Base-by-base conservation (phyloP, 2,329 filamentous ascomycete genomes). In the Curvularia sp. region DNA sequence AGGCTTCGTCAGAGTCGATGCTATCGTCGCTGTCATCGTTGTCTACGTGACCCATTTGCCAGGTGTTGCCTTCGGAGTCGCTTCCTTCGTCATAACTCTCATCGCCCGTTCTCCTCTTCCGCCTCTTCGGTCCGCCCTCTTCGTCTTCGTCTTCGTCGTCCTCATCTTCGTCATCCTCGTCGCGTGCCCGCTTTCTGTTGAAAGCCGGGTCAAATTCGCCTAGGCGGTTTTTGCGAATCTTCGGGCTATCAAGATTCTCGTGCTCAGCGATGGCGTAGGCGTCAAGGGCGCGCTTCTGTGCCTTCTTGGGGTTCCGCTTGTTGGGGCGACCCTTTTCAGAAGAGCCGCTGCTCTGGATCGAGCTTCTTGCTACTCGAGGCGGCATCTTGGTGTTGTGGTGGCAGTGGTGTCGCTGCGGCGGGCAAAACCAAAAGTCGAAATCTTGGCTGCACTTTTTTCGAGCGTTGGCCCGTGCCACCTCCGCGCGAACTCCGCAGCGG, bases 41-140 rank as follows among this genome's bases (percentile, higher is more conserved):
- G 49, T 84, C 85, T 22, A 89, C 86, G 48, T 87, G 81, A 26
- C 93, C 93, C 50, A 96, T 82, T 49, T 85, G 88, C 92, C 92
- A 97, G 71, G 91, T 88, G 69, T 96, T 91, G 22, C 92, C 93
- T 60, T 93, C 91, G 60, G 89, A 92, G 72, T 97, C 93, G 66
- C 89, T 93, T 9, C 91, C 91, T 63, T 89, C 87, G 57, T 89
- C 87, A n/a, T 66, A 67, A 55, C 93, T 90, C 15, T 84, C 83
- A 28, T 81, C 75, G 38, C 59, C 69, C 24, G 63, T 64, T 28
- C 62, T 60, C 44, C 59, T 58, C 63, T 70, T 72, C 7, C 66
- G 62, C 39, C 72, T 69, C 64, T 78, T 80, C 48, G 67, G 65
- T 54, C 33, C 58, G 43, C 42, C 71, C 41, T 58, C 72, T 48